Evolutionary conservation across 2,329 filamentous ascomycete genomes (phyloP).

Genomic region (Didymosphaeria variabile): DNA sequence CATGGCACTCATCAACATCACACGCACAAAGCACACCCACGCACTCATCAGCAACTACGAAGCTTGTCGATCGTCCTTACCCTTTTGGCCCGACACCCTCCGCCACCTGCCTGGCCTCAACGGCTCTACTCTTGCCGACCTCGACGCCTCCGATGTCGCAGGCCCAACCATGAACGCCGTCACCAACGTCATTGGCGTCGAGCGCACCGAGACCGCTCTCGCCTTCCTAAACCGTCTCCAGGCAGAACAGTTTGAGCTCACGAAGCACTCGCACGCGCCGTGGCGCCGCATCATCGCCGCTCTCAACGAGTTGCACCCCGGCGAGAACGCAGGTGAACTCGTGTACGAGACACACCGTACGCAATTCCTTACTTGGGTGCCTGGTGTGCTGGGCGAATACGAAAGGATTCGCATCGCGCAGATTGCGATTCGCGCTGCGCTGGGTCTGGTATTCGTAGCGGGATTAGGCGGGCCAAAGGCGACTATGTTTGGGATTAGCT

Average conservation of each 20-base stretch:
- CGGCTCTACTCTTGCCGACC: constrained; percentile 8
- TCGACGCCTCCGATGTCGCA: constrained; percentile 12
- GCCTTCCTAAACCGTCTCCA: constrained; percentile 10
- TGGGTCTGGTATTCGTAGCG: constrained; percentile 13
- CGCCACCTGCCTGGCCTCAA: constrained; percentile 9
- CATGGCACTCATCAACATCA: constrained; percentile 12
- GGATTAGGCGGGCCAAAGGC: constrained; percentile 4
- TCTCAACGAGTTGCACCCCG: constrained; percentile 6
- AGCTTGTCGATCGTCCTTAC: constrained; percentile 1
- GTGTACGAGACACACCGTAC: constrained; percentile 1
- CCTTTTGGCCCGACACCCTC: constrained; percentile 11
- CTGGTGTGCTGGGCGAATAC: constrained; percentile 6
- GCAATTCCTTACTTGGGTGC: constrained; percentile 11
- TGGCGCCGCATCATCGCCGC: constrained; percentile 8
- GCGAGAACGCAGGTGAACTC: constrained; percentile 5
- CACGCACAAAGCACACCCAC: constrained; percentile 13
- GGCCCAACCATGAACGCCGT: constrained; percentile 11
- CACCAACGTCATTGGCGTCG: constrained; percentile 6
- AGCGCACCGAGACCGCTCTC: neutral
- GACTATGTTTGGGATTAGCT: constrained; percentile 5
- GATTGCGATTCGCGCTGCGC: constrained; percentile 4
- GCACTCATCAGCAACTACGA: constrained; percentile 13
- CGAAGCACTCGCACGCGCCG: neutral
- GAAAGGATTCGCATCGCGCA: constrained; percentile 5
- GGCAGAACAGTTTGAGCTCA: constrained; percentile 4